Percentiles rank a stretch among this genome's conserved stretches.
phyloP scores from a whole-genome alignment of 2,329 filamentous ascomycete species.

The Neofusicoccum laricinum region DNA sequence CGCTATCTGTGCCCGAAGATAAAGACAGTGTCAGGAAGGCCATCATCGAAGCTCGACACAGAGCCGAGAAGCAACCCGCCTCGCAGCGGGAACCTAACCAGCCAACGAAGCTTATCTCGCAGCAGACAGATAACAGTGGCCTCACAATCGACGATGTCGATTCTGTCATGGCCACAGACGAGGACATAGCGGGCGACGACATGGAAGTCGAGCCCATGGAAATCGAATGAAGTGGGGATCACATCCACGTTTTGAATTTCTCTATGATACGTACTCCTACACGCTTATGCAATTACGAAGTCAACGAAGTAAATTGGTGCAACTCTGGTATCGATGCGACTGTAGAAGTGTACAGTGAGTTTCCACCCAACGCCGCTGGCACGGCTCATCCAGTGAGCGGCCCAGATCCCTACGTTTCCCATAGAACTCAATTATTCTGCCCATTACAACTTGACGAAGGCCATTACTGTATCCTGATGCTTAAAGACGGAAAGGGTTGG shows the following conservation, averaged over 20 bases:
- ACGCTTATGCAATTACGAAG: background rate
- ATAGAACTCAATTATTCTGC: background rate
- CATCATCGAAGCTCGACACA: slow-evolving; percentile 73
- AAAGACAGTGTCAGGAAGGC: slow-evolving; percentile 75
- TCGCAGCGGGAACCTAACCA: background rate
- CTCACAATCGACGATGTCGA: background rate
- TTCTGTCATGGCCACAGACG: background rate
- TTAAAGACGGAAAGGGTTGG: slow-evolving; percentile 9
- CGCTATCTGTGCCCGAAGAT: slow-evolving; percentile 69
- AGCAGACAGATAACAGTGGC: background rate
- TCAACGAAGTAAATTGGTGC: background rate
- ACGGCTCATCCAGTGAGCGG: background rate
- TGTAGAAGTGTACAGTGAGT: background rate
- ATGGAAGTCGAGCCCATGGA: background rate
- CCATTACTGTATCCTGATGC: background rate
- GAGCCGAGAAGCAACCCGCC: slow-evolving; percentile 57
- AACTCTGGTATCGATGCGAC: background rate
- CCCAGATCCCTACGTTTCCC: background rate
- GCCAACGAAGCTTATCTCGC: background rate
- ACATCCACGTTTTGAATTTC: background rate
- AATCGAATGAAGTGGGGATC: background rate
- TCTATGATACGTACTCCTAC: background rate
- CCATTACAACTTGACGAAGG: background rate
- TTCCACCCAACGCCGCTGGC: background rate
- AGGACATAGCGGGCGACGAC: background rate